Evolutionary conservation across 768 basidiomycete genomes (phyloP), one percentile per base, ranked within the genome.

Genomic region (Cyclocybe aegerita): DNA sequence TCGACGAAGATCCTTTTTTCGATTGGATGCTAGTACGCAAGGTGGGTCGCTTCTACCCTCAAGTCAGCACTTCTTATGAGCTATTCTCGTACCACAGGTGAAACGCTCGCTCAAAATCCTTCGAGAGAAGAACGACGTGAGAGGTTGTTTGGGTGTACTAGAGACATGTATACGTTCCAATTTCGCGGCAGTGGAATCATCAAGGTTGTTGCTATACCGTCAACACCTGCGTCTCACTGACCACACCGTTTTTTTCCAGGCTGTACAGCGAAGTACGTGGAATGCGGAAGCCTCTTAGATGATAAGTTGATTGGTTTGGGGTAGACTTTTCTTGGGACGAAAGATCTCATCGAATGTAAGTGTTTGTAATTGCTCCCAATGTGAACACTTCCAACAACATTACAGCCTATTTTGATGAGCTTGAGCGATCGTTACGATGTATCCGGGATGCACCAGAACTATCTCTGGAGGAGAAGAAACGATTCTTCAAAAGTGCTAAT

Each of bases 241-340:
- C n/a, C 33, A 42, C 15, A 47, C 40, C 23, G 35, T n/a, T 12
- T 10, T 60, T 52, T 62, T 39, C 12, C 52, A 90, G 93, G 63
- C 70, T 98, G 17, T 98, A 97, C 63, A 92, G 90, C 67, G 93
- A 96, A 74, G 93, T 93, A 85, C 68, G 85, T 77, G 46, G 46
- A 65, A 9, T 23, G 7, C 30, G n/a, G 12, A 11, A 14, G 15
- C 11, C 39, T 41, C 39, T n/a, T 39, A 31, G 42, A 33, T 37
- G 23, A 23, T 23, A 46, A 44, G 2, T 49, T 52, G 9, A 49
- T 43, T 42, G 42, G 50, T 43, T 43, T 31, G 15, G 33, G 9
- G 10, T 56, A 98, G 92, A 95, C 93, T 0, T 98, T 90, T 67
- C 78, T 85, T 39, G 94, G 94, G 1, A 96, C 93, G 2, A 99